phyloP scores from a whole-genome alignment of 148 eudicot species.

The Rhododendron kiyosumense region DNA sequence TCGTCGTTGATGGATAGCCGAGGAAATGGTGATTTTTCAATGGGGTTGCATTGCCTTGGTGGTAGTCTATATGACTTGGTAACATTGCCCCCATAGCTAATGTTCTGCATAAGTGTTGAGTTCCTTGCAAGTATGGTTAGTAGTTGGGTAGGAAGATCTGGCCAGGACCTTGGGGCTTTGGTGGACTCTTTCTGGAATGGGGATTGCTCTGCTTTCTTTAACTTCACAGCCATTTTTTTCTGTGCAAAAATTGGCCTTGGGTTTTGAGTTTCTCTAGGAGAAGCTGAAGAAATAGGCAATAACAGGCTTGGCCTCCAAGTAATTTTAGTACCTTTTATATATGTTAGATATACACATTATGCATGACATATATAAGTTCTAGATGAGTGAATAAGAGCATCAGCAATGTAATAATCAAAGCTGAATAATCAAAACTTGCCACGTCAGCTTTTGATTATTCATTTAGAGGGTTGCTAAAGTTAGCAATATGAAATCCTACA shows the following conservation, averaged over 20 bases:
- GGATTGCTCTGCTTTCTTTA: background rate
- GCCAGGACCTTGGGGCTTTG: conserved; percentile 11
- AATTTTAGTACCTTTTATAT: background rate
- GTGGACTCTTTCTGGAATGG: background rate
- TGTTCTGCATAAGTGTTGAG: conserved; percentile 6
- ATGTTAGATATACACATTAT: background rate
- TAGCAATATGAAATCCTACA: no score
- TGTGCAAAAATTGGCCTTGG: background rate
- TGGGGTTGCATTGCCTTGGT: background rate
- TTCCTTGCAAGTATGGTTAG: background rate
- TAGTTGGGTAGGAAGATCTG: conserved; percentile 13
- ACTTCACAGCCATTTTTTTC: background rate
- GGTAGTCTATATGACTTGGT: conserved; percentile 7
- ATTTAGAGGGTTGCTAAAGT: no score
- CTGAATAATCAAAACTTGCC: no score
- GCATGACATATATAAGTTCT: no score
- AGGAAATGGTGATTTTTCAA: background rate
- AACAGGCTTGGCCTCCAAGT: conserved; percentile 5
- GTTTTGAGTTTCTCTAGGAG: background rate
- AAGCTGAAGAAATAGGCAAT: background rate
- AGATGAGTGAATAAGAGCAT: no score
- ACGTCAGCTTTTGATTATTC: no score
- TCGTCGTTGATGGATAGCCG: background rate
- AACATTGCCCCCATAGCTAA: conserved; percentile 3
- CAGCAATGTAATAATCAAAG: no score